Percentiles rank a stretch among this genome's conserved stretches.
phyloP scores from a whole-genome alignment of 2,329 filamentous ascomycete genomes.

The Colletotrichum incanum region DNA sequence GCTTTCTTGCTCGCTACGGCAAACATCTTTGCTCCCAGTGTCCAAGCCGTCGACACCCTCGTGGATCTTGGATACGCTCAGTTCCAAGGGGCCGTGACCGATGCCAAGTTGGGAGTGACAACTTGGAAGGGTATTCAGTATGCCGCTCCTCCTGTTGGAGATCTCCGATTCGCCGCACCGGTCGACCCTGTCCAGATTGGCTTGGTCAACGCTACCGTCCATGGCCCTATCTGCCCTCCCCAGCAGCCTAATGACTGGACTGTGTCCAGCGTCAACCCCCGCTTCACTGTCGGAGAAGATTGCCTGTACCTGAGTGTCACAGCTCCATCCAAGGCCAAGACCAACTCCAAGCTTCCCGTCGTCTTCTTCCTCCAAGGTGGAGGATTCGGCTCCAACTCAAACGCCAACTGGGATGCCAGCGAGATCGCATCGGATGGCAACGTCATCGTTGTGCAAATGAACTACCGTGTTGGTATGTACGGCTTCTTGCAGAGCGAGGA shows the following conservation, averaged over 20 bases:
- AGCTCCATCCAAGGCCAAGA: conserved; percentile 69
- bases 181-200: conserved; percentile 64
- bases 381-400: conserved; percentile 68
- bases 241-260: conserved; percentile 47
- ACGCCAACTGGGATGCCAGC: conserved; percentile 71
- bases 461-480: conserved; percentile 83
- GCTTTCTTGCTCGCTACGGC: conserved; percentile 17
- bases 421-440: conserved; percentile 72
- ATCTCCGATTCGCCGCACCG: conserved; percentile 78
- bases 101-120: conserved; percentile 68
- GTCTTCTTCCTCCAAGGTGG: conserved; percentile 74
- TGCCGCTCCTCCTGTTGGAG: conserved; percentile 77
- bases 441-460: conserved; percentile 80
- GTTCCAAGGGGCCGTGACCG: conserved; percentile 67
- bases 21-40: conserved; percentile 12
- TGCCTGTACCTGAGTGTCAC: conserved; percentile 80
- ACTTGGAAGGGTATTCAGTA: conserved; percentile 84
- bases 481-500: conserved; percentile 72
- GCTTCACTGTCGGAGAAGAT: conserved; percentile 67
- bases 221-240: conserved; percentile 50
- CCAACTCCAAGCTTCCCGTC: conserved; percentile 72
- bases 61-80: conserved; percentile 78
- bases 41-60: conserved; percentile 48
- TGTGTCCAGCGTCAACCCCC: conserved; percentile 26
- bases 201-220: conserved; percentile 65